Base-by-base conservation (phyloP, 78 protist species). In the Dictyostelium capitatum region DNA sequence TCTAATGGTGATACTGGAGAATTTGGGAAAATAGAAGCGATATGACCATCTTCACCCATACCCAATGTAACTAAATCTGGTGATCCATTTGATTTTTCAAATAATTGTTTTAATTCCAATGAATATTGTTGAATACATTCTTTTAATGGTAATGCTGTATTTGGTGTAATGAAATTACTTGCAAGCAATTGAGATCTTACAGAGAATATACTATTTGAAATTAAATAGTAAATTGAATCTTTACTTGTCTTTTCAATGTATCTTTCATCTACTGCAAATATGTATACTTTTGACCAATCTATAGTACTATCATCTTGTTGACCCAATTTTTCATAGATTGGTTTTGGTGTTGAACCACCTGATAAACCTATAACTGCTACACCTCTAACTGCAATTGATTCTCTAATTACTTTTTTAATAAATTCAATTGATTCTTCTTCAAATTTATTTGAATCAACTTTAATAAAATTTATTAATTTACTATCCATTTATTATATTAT, bases 1-100 rank as follows among this genome's bases (percentile, higher is more conserved):
- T 69, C 64, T 0, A 53, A 10, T 59, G 82, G 82, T 50, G 65
- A 57, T n/a, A 14, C 32, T 2, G 72, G 17, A 0, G 28, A 32
- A 19, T 48, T 47, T 80, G 95, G 95, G 48, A 90, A 90, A 51
- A 90, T 80, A 0, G 95, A 90, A 15, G 95, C 95, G 20, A 90
- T 81, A 37, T 90, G 95, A 32, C 95, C 95, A 11, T 90, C 95
- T 37, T 81, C 90, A 23, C 95, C 95, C 89, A 90, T 74, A 51
- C 95, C 95, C 3, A 83, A 67, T 11, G 74, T 83, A 10, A 56
- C 72, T 0, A 83, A 67, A 28, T 83, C 91, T 7, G 79, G 53
- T 23, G 41, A 32, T 28, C 75, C 75, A 56, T 15, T 32, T 23
- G 69, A 41, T n/a, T 12, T 70, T n/a, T 7, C 19, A 8, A 83